phyloP scores from a whole-genome alignment of 768 basidiomycete species.

The Lactarius tabidus region DNA sequence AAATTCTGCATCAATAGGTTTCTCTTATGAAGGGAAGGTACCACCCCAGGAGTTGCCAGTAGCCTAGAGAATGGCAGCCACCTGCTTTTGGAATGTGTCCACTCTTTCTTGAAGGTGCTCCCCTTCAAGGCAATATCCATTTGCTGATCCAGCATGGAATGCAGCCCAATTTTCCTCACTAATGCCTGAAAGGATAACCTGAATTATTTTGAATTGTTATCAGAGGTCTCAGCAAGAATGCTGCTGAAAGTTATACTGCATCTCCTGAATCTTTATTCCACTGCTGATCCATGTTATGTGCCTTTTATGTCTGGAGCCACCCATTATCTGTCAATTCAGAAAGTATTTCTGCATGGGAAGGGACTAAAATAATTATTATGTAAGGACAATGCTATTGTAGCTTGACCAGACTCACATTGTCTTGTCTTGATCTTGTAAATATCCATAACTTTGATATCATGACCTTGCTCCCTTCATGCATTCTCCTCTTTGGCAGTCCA shows the following conservation, averaged over 20 bases:
- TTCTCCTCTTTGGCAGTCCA: too few species aligned
- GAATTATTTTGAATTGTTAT: background rate
- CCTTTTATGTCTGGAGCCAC: background rate
- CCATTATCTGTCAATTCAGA: background rate
- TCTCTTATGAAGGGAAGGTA: too few species aligned
- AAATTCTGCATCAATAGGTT: too few species aligned
- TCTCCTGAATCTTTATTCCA: conserved; percentile 4
- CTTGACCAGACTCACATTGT: too few species aligned
- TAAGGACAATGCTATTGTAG: too few species aligned
- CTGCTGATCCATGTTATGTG: background rate
- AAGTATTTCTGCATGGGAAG: background rate
- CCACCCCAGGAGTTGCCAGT: too few species aligned
- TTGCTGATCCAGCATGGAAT: background rate
- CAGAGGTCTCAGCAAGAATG: background rate
- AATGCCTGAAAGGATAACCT: background rate
- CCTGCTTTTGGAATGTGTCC: conserved; percentile 1
- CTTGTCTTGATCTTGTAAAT: background rate
- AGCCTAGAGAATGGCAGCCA: too few species aligned
- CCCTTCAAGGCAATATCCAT: background rate
- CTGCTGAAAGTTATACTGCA: background rate
- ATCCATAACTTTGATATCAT: background rate
- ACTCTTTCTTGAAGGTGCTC: background rate
- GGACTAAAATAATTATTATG: background rate
- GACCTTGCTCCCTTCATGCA: background rate
- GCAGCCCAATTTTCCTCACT: background rate